Percentiles rank a stretch among this genome's conserved stretches.
These are phyloP conservation scores for Stenocarpella maydis DNA, from an alignment of 2,329 filamentous ascomycete genomes.

Conservation along the genomic window DNA sequence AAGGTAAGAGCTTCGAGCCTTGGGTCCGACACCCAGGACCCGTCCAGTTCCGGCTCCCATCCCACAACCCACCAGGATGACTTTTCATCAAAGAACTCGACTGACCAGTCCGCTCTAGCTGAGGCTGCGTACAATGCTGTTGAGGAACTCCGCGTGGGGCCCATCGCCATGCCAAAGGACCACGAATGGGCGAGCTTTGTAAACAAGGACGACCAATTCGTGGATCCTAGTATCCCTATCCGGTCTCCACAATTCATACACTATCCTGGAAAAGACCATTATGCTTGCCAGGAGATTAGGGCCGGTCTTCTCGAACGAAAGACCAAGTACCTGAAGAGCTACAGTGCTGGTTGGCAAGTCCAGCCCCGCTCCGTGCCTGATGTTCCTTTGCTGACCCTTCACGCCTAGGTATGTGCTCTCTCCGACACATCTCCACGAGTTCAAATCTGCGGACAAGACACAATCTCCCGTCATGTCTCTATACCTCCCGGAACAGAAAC, in stretches of 20 bases:
- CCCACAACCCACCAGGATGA: too few species aligned
- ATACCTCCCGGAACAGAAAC: slow-evolving; percentile 92
- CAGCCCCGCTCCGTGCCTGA: background rate
- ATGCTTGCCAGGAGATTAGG: slow-evolving; percentile 82
- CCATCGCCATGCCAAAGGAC: slow-evolving; percentile 93
- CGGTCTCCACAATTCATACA: slow-evolving; percentile 83
- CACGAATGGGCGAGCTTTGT: slow-evolving; percentile 90
- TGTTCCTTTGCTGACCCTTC: background rate
- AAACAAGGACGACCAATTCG: slow-evolving; percentile 81
- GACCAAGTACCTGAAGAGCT: slow-evolving; percentile 98
- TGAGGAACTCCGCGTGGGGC: slow-evolving; percentile 83
- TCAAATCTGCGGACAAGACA: slow-evolving; percentile 95
- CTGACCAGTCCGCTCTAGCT: slow-evolving; percentile 49
- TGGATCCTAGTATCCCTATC: slow-evolving; percentile 83
- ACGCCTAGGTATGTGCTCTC: slow-evolving; percentile 85
- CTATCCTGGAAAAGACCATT: slow-evolving; percentile 90
- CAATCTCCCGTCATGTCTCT: slow-evolving; percentile 96
- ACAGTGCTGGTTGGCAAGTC: slow-evolving; percentile 88
- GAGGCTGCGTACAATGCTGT: slow-evolving; percentile 81
- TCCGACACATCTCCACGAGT: slow-evolving; percentile 96
- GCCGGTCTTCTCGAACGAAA: slow-evolving; percentile 94
- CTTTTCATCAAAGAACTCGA: too few species aligned
- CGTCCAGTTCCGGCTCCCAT: background rate
- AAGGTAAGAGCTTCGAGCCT: slow-evolving; percentile 48
- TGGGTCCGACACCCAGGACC: background rate